Evolutionary conservation across 1,284 basidiomycete genomes (phyloP), one percentile per base, ranked within the genome.

Genomic region (Puccinia novopanici): DNA sequence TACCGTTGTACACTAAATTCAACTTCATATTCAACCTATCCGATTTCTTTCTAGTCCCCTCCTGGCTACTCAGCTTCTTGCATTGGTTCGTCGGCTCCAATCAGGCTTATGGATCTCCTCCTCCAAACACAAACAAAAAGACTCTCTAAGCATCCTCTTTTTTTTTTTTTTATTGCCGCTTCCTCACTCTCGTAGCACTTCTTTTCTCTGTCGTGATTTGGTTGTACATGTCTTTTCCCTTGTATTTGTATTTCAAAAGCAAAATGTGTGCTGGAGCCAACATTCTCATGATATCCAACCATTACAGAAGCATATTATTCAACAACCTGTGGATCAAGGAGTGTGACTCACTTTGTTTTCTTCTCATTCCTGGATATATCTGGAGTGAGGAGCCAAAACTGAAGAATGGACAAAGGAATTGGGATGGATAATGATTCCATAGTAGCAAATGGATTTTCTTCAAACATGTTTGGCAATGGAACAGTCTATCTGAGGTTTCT

Each of bases 1-100:
- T 93, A 83, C 94, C 94, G 17, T 91, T 92, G 85, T 93, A 90
- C 83, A 88, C 88, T 12, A 87, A 92, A 83, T 89, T 90, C 54
- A 87, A 55, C 34, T 55, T 55, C 50, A 10, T 72, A n/a, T 72
- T 72, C 50, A n/a, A 37, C 34, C 34, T 72, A 17, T 45, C 40
- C 6, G 55, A 57, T 24, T 61, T 74, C 37, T 61, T 74, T 30
- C 19, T 59, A 15, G 6, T 74, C n/a, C 72, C 72, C 12, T 59
- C 55, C 17, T 74, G 72, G 72, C 9, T 74, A 4, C 6, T 59
- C 8, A 42, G 37, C 40, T 57, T 61, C 22, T 42, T 74, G n/a
- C 40, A 74, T 59, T 74, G 72, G 72, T 61, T 61, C n/a, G 55
- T 61, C 27, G 72, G 72, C 40, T 57, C 72, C 37, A 74, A 74